Evolutionary conservation across 1,139 yeast genomes (phyloP).

Genomic region (Geotrichum reessii): DNA sequence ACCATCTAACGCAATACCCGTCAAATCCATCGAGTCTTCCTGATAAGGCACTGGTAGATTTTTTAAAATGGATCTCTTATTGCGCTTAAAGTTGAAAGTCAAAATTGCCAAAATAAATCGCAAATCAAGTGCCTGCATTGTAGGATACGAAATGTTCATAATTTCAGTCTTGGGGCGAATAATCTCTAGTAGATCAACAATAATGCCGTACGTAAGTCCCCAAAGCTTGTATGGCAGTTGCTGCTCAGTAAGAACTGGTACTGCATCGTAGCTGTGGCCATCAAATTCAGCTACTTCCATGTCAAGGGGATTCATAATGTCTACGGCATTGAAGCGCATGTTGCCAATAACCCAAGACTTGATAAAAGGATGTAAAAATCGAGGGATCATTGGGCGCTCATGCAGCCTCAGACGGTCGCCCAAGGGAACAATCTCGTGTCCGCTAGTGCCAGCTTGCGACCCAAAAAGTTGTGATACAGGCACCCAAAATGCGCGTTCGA

Average conservation of each 20-base stretch:
- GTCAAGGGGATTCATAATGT: constrained; percentile 26
- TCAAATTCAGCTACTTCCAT: constrained; percentile 11
- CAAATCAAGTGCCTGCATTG: constrained; percentile 24
- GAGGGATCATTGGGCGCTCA: constrained; percentile 21
- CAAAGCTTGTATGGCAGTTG: constrained; percentile 34
- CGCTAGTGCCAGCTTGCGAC: constrained; percentile 18
- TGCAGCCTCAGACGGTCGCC: constrained; percentile 28
- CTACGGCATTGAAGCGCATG: constrained; percentile 34
- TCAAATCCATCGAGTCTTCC: constrained; percentile 19
- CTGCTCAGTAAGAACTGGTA: constrained; percentile 14
- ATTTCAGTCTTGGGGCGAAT: constrained; percentile 25
- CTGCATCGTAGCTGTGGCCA: neutral
- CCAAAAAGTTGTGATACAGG: constrained; percentile 30
- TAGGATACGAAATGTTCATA: constrained; percentile 21
- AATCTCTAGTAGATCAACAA: constrained; percentile 34
- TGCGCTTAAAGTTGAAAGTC: constrained; percentile 10
- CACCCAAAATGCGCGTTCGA: constrained; percentile 39
- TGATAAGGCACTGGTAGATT: neutral
- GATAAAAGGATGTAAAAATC: constrained; percentile 21
- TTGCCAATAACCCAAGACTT: constrained; percentile 29
- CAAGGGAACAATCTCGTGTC: constrained; percentile 28
- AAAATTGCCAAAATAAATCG: constrained; percentile 17
- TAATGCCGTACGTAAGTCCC: constrained; percentile 38
- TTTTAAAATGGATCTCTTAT: constrained; percentile 2
- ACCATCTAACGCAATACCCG: constrained; percentile 16